These are phyloP conservation scores for Botrytis sinoallii DNA, from an alignment of 2,329 filamentous ascomycete species.

Conservation along the genomic window DNA sequence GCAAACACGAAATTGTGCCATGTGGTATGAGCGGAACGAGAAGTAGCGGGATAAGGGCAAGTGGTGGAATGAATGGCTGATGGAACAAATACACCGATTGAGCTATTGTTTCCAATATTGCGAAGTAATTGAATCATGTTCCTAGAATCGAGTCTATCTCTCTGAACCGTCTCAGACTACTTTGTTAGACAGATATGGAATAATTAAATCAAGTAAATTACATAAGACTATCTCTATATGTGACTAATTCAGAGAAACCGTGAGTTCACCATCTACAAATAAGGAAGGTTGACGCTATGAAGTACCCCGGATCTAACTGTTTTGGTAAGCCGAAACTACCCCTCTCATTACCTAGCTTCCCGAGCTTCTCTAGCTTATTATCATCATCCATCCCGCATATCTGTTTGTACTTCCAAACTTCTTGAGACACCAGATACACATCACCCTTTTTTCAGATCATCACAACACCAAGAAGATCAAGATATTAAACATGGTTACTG, in stretches of 20 bases:
- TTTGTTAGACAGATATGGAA: neutral
- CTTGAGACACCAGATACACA: neutral
- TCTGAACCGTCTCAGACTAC: neutral
- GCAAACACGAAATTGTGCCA: neutral
- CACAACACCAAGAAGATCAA: neutral
- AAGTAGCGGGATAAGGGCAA: neutral
- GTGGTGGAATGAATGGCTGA: neutral
- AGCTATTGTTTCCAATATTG: neutral
- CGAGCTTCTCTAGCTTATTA: neutral
- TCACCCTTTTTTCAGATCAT: neutral
- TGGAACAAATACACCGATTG: neutral
- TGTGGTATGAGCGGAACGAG: neutral
- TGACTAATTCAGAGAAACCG: neutral
- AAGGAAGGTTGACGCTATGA: conserved; percentile 37
- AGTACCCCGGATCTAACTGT: conserved; percentile 5
- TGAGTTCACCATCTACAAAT: neutral
- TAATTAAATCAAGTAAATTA: neutral
- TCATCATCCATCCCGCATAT: neutral
- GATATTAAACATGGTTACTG: conserved; percentile 20
- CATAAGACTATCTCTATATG: neutral
- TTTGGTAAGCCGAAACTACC: conserved; percentile 16
- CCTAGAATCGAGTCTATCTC: neutral
- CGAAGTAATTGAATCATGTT: neutral
- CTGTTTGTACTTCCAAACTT: neutral
- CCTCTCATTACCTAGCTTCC: neutral